Conservation (phyloP, 495 filamentous ascomycete species). For the Penicillium arizonense region DNA sequence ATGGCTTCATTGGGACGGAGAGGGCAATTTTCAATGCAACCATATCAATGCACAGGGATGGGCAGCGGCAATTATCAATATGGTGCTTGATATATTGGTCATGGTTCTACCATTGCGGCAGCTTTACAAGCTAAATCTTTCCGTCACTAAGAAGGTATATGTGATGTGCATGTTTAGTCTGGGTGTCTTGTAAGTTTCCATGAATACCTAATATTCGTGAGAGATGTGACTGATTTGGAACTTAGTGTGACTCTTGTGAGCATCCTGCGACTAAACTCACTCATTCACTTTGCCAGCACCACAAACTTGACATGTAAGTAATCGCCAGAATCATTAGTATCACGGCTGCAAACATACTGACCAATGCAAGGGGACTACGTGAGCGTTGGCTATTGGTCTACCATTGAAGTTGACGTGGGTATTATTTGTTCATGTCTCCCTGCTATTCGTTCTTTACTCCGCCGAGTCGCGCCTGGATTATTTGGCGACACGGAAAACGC, state of each 20-base stretch:
- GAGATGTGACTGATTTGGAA: slow-evolving; percentile 9
- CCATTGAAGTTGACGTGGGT: slow-evolving; percentile 32
- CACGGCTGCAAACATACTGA: background rate
- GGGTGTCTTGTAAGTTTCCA: slow-evolving; percentile 32
- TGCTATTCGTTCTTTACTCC: slow-evolving; percentile 28
- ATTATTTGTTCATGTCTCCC: slow-evolving; percentile 37
- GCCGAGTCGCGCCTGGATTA: slow-evolving; percentile 20
- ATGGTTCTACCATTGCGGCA: slow-evolving; percentile 41
- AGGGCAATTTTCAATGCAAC: slow-evolving; percentile 36
- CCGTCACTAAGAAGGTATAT: slow-evolving; percentile 26
- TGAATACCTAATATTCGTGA: background rate
- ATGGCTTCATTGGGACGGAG: slow-evolving; percentile 41
- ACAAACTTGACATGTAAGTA: slow-evolving; percentile 33
- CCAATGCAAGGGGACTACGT: slow-evolving; percentile 33
- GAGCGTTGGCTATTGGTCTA: slow-evolving; percentile 31
- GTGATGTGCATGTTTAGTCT: slow-evolving; percentile 38
- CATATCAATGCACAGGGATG: slow-evolving; percentile 42
- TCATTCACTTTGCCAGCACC: slow-evolving; percentile 32
- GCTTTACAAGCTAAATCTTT: slow-evolving; percentile 31
- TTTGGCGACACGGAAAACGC: slow-evolving; percentile 25
- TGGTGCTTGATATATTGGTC: slow-evolving; percentile 46
- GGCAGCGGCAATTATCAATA: slow-evolving; percentile 40
- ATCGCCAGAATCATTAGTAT: background rate
- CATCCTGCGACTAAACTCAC: slow-evolving; percentile 31
- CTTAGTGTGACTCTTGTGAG: slow-evolving; percentile 34